Evolutionary conservation across 116 monocot species (phyloP).

Genomic region (Cymodocea nodosa): DNA sequence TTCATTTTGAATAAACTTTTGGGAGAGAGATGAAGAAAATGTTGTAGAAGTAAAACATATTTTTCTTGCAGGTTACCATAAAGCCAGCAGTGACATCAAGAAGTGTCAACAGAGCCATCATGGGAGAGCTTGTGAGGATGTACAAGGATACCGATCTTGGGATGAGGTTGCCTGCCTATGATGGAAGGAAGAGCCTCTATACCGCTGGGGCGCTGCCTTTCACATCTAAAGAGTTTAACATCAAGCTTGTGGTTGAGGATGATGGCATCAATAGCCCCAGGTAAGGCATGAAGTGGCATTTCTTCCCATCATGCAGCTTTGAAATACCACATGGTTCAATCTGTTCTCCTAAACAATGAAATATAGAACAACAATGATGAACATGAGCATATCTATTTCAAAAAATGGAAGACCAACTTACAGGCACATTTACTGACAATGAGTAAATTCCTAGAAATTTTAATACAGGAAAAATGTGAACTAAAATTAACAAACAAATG

Average conservation of each 20-base stretch:
- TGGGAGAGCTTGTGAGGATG: constrained; percentile 31
- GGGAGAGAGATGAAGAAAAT: neutral
- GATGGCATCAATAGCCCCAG: constrained; percentile 15
- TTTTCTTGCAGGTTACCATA: constrained; percentile 33
- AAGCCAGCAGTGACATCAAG: constrained; percentile 38
- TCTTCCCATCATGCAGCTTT: too few relatives aligned
- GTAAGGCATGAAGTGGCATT: constrained; percentile 1
- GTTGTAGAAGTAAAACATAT: neutral
- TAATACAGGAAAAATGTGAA: neutral
- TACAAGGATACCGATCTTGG: constrained; percentile 47
- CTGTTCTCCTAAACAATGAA: too few relatives aligned
- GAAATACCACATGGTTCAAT: too few relatives aligned
- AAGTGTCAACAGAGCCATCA: constrained; percentile 30
- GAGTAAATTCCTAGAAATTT: too few relatives aligned
- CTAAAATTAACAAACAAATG: neutral
- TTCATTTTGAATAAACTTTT: neutral
- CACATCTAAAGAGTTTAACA: constrained; percentile 33
- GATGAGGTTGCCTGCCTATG: constrained; percentile 44
- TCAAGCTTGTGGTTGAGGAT: constrained; percentile 33
- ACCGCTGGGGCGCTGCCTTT: constrained; percentile 62
- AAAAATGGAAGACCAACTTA: too few relatives aligned
- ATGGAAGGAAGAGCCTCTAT: constrained; percentile 54
- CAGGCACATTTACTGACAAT: too few relatives aligned
- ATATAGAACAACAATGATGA: too few relatives aligned
- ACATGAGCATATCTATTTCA: too few relatives aligned